phyloP scores from a whole-genome alignment of 129 eudicot species.

The Flaveria robusta region DNA sequence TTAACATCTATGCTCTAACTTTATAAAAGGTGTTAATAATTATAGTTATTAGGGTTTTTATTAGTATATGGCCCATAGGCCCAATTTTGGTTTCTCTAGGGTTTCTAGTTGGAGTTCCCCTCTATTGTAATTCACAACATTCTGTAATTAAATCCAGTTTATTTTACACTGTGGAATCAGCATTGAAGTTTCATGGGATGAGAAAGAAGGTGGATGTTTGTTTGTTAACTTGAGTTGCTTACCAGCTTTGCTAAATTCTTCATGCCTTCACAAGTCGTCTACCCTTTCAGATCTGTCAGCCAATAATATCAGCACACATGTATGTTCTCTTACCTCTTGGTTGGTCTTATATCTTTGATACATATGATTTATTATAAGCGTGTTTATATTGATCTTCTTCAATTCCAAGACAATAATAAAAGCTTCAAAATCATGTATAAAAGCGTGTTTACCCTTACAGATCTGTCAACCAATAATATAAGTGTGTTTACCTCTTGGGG shows the following conservation, averaged over 20 bases:
- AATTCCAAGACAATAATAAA: not conserved
- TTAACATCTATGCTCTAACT: no score
- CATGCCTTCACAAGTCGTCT: conserved; percentile 74
- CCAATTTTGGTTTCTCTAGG: no score
- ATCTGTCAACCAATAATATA: no score
- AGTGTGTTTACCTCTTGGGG: no score
- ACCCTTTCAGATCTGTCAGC: conserved; percentile 62
- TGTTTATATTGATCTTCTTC: conserved; percentile 2
- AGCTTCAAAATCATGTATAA: no score
- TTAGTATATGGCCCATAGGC: no score
- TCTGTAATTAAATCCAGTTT: no score
- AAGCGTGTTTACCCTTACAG: no score
- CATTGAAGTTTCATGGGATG: conserved; percentile 74
- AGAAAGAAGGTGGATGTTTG: conserved; percentile 59
- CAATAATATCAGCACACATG: conserved; percentile 52
- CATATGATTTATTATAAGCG: not conserved
- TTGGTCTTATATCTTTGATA: conserved; percentile 9
- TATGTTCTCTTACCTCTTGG: conserved; percentile 34
- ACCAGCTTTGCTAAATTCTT: conserved; percentile 80
- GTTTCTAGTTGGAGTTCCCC: no score
- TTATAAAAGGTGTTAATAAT: no score
- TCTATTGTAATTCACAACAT: no score
- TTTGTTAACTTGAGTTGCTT: conserved; percentile 81
- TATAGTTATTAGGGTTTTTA: no score
- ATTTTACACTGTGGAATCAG: conserved; percentile 38